Evolutionary conservation across 73 alveolate species (phyloP).

Genomic region (Halteria grandinella): DNA sequence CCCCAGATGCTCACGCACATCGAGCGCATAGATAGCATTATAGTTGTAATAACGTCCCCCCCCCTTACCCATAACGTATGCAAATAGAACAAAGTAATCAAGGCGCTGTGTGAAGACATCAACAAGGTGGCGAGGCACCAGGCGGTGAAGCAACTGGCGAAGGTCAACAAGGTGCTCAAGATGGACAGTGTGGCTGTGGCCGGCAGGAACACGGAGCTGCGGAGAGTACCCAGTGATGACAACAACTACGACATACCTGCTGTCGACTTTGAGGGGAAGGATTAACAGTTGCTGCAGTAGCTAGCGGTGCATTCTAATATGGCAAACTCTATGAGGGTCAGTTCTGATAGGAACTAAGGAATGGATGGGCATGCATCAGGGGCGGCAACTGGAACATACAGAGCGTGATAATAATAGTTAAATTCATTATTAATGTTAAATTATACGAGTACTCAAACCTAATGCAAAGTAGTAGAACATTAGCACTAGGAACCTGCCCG

Average conservation of each 20-base stretch:
- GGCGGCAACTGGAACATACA: too few relatives aligned
- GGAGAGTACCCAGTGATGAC: conserved; percentile 38
- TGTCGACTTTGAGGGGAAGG: conserved; percentile 25
- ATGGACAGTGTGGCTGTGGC: conserved; percentile 20
- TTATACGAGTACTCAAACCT: conserved; percentile 50
- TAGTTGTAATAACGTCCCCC: conserved; percentile 52
- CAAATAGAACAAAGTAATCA: conserved; percentile 8
- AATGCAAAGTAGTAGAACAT: conserved; percentile 43
- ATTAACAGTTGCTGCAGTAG: too few relatives aligned
- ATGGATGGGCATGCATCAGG: too few relatives aligned
- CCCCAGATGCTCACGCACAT: conserved; percentile 32
- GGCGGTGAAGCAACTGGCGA: conserved; percentile 18
- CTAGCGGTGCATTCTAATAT: too few relatives aligned
- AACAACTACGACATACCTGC: conserved; percentile 25
- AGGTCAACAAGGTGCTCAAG: conserved; percentile 19
- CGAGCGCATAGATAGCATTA: conserved; percentile 35
- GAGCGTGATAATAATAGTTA: too few relatives aligned
- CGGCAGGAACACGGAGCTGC: conserved; percentile 1
- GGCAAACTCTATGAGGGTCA: too few relatives aligned
- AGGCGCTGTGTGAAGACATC: conserved; percentile 15
- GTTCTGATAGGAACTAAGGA: too few relatives aligned
- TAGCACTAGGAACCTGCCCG: conserved; percentile 49
- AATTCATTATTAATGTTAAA: too few relatives aligned
- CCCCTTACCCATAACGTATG: neutral
- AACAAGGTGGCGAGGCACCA: conserved; percentile 17